Base-by-base conservation (phyloP, 371 early-diverging fungal species). In the Actinomucor elegans region DNA sequence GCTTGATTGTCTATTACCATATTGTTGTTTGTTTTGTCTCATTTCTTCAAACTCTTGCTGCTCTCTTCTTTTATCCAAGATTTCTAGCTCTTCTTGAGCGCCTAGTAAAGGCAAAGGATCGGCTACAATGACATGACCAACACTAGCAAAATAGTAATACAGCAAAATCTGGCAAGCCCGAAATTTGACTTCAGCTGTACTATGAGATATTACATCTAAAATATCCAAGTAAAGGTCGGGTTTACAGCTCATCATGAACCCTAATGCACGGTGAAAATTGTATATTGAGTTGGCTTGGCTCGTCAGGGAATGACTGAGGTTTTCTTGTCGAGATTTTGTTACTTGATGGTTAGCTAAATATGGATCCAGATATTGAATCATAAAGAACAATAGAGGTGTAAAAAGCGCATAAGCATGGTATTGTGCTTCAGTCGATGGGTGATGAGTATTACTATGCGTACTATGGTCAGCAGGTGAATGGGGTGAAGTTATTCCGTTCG, bases 181-280 rank as follows among this genome's bases (percentile, higher is more conserved):
- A 9, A 59, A 71, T 33, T 59, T 68, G 15, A 71, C 64, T 38
- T 73, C 69, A 1, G 66, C 23, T 6, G 64, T 68, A 9, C 81
- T 70, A 21, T 75, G 56, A 0, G 83, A 65, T 23, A 84, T 80
- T 17, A 81, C 64, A 28, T 81, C 72, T 11, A 84, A 49, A 9
- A 84, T 15, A 47, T 84, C 83, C n/a, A 72, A 42, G 24, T 80
- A 75, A 3, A 82, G 44, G 43, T 84, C 79, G 0, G 81, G 75
- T 48, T 84, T 84, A 29, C 70, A 65, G 11, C 63, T 43, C 36
- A 80, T 62, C 60, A 84, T 75, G 15, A 66, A 75, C 0, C 68
- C 62, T 24, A 84, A 48, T 1, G 81, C 82, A 5, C 70, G 68
- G 37, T 80, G 71, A n/a, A 84, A 72, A 26, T 75, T 75, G 29